Evolutionary conservation across 306 rosid genomes (phyloP), one percentile per base, ranked within the genome.

Genomic region (Cucurbita pepo): DNA sequence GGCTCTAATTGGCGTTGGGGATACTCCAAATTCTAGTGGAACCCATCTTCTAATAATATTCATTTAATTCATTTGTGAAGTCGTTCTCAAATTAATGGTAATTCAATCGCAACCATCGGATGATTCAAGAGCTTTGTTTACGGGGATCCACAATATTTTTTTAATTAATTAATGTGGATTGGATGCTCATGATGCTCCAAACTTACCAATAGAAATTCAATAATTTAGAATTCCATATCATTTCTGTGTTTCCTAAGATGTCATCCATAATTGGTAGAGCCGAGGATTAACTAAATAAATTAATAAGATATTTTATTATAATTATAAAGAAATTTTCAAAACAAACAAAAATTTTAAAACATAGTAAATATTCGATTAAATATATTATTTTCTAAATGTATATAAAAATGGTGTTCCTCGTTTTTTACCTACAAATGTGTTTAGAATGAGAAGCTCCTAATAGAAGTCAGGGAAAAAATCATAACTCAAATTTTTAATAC

Each of bases 21-120:
- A 66, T 66, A 44, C 18, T 66, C 72, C 55, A 66, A 66, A 66
- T 66, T 66, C 19, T 2, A 45, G 72, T 66, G 72, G 72, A 66
- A 43, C 72, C 72, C 72, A 66, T 44, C n/a, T 21, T 8, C 40
- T 66, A 45, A 44, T 45, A 10, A 44, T 50, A 21, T 50, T 44
- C 72, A 66, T 66, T 66, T 66, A 45, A 66, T 66, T 66, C 38
- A 66, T 19, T 44, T 19, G 55, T 45, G 21, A 48, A 66, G 54
- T 66, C 72, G 1, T 66, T 66, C 55, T 66, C 72, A 66, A 44
- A 2, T 44, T 14, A 50, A 50, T 50, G 19, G 69, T 8, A 63
- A 63, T 63, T 63, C 51, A 62, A 16, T 62, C n/a, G 16, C 69
- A 40, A 16, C 70, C 51, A 63, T 63, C 1, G 8, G 16, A 63